A percentile compares a stretch with the other conserved stretches of the same genome.
Conservation (phyloP, 331 rosid genomes). For the Acacia concinna region DNA sequence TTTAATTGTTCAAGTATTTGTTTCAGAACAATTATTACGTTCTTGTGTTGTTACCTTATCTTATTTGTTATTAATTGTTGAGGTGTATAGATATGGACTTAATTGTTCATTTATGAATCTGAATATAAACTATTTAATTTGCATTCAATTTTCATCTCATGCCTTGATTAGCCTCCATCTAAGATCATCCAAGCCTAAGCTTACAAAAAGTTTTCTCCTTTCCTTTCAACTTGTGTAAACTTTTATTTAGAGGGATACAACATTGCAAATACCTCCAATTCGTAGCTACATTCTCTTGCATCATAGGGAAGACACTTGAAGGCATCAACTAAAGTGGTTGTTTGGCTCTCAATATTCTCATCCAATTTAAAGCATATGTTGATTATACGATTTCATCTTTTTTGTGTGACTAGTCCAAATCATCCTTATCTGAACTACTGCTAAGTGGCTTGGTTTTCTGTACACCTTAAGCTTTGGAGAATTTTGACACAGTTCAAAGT, state of each 20-base stretch:
- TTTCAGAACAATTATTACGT: neutral
- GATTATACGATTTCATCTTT: neutral
- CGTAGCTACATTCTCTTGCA: constrained; percentile 10
- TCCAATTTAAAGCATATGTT: neutral
- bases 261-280: neutral
- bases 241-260: constrained; percentile 9
- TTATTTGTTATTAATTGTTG: neutral
- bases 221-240: neutral
- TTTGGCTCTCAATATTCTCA: constrained; percentile 3
- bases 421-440: neutral
- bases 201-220: neutral
- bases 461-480: neutral
- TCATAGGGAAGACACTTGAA: constrained; percentile 10
- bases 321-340: neutral
- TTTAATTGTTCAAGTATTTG: neutral
- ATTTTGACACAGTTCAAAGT: neutral
- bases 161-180: neutral
- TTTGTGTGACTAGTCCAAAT: neutral
- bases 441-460: neutral
- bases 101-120: neutral
- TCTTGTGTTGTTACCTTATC: neutral
- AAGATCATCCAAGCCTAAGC: neutral
- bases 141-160: neutral
- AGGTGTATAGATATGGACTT: neutral
- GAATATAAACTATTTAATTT: neutral